Evolutionary conservation across 2,329 filamentous ascomycete genomes (phyloP).

Genomic region (Colletotrichum higginsianum): DNA sequence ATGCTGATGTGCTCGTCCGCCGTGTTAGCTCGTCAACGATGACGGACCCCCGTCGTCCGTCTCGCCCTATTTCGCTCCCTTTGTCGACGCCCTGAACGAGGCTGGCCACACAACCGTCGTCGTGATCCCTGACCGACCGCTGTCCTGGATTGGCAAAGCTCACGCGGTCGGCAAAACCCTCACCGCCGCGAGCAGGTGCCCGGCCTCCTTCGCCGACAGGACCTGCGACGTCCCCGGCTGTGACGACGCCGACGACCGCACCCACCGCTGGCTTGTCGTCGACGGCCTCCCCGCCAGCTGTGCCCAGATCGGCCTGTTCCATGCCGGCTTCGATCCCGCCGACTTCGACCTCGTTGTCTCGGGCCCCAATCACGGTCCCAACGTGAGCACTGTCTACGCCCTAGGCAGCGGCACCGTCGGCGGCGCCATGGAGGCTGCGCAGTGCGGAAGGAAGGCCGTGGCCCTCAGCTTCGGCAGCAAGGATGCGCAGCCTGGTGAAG

Average conservation of each 20-base stretch:
- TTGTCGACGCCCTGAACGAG: conserved; percentile 66
- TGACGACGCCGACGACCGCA: conserved; percentile 58
- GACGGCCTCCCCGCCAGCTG: conserved; percentile 73
- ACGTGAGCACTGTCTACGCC: conserved; percentile 71
- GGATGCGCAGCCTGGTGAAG: conserved; percentile 74
- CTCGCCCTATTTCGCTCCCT: conserved; percentile 72
- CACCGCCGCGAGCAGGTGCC: conserved; percentile 48
- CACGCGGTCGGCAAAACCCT: conserved; percentile 79
- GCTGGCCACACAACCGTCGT: conserved; percentile 79
- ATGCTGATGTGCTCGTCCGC: conserved; percentile 24
- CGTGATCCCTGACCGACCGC: conserved; percentile 77
- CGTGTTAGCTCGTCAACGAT: conserved; percentile 62
- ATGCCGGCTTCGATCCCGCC: conserved; percentile 54
- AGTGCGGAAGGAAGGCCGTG: conserved; percentile 71
- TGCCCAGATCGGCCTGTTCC: conserved; percentile 72
- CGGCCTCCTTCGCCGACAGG: conserved; percentile 27
- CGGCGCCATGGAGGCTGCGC: conserved; percentile 70
- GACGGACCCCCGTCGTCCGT: conserved; percentile 72
- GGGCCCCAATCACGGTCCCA: conserved; percentile 74
- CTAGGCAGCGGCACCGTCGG: conserved; percentile 72
- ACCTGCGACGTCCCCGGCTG: conserved; percentile 52
- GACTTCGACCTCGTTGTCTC: conserved; percentile 71
- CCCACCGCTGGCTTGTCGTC: conserved; percentile 69
- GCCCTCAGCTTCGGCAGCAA: conserved; percentile 81
- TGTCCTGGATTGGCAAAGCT: conserved; percentile 84